phyloP scores from a whole-genome alignment of 352 stramenopile genomes.

The Phytophthora agathidicida region DNA sequence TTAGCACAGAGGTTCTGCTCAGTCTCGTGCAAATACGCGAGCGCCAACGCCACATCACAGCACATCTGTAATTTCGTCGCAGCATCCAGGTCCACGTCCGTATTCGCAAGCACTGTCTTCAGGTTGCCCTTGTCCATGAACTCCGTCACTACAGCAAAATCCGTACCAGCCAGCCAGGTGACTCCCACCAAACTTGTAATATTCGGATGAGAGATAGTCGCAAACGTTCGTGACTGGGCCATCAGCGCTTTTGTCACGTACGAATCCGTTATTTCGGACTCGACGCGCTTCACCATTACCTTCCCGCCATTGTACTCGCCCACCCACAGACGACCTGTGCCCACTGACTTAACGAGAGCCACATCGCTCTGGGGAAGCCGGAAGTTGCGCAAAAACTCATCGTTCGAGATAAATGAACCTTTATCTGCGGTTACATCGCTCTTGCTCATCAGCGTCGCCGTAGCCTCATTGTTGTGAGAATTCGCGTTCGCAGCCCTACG shows the following conservation, averaged over 20 bases:
- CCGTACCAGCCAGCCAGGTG: slow-evolving; percentile 74
- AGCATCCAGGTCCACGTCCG: slow-evolving; percentile 59
- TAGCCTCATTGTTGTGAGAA: slow-evolving; percentile 38
- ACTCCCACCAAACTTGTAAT: slow-evolving; percentile 72
- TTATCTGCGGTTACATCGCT: slow-evolving; percentile 46
- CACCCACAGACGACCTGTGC: slow-evolving; percentile 57
- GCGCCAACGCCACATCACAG: slow-evolving; percentile 60
- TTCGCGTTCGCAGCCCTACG: slow-evolving; percentile 23
- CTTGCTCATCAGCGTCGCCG: slow-evolving; percentile 57
- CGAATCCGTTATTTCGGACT: slow-evolving; percentile 64
- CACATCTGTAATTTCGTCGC: slow-evolving; percentile 69
- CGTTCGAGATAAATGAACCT: slow-evolving; percentile 69
- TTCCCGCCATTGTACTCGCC: slow-evolving; percentile 61
- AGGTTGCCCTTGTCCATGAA: slow-evolving; percentile 81
- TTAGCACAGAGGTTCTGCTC: slow-evolving; percentile 57
- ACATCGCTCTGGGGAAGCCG: slow-evolving; percentile 63
- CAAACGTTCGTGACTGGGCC: slow-evolving; percentile 53
- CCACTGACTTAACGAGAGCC: slow-evolving; percentile 55
- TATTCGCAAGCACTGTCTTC: slow-evolving; percentile 59
- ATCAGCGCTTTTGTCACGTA: slow-evolving; percentile 70
- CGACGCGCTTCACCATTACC: slow-evolving; percentile 76
- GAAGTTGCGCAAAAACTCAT: slow-evolving; percentile 63
- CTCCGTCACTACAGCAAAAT: slow-evolving; percentile 77
- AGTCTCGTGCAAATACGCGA: slow-evolving; percentile 65
- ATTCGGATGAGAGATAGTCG: slow-evolving; percentile 64